Conservation (phyloP, 371 early-diverging fungal species). For the Mucor lusitanicus region DNA sequence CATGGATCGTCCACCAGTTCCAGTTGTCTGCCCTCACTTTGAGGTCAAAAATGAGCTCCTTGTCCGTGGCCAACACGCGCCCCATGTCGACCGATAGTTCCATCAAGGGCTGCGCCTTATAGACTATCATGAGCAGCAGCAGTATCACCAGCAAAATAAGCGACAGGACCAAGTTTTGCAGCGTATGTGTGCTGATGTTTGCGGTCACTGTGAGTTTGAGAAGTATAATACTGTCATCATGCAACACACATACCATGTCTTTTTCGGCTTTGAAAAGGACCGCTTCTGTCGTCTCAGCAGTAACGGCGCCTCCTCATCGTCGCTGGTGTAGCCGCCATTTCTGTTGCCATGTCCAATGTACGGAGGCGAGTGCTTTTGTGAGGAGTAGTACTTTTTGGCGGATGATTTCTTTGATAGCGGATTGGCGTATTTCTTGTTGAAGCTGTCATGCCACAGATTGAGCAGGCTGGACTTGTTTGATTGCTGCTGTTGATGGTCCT, state of each 20-base stretch:
- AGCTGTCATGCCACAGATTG: constrained; percentile 14
- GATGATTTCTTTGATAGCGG: neutral
- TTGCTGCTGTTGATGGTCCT: neutral
- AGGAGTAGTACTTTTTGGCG: neutral
- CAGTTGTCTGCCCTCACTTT: constrained; percentile 58
- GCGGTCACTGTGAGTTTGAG: neutral
- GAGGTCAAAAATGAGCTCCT: constrained; percentile 68
- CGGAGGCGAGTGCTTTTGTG: neutral
- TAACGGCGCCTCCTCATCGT: constrained; percentile 43
- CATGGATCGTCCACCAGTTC: constrained; percentile 60
- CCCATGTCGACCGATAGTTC: constrained; percentile 54
- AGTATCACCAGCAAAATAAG: neutral
- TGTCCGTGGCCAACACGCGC: constrained; percentile 66
- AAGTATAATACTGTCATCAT: neutral
- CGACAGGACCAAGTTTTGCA: neutral
- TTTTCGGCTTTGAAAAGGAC: neutral
- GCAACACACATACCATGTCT: neutral
- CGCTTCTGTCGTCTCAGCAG: constrained; percentile 12
- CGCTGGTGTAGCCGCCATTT: constrained; percentile 42
- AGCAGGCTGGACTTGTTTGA: constrained; percentile 5
- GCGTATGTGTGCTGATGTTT: neutral
- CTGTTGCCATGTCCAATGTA: constrained; percentile 5
- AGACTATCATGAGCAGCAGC: constrained; percentile 9
- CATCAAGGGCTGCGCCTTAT: constrained; percentile 45
- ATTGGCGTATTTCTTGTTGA: neutral